These are phyloP conservation scores for Fusarium coffeatum DNA, from an alignment of 2,329 filamentous ascomycete species.

Conservation along the genomic window DNA sequence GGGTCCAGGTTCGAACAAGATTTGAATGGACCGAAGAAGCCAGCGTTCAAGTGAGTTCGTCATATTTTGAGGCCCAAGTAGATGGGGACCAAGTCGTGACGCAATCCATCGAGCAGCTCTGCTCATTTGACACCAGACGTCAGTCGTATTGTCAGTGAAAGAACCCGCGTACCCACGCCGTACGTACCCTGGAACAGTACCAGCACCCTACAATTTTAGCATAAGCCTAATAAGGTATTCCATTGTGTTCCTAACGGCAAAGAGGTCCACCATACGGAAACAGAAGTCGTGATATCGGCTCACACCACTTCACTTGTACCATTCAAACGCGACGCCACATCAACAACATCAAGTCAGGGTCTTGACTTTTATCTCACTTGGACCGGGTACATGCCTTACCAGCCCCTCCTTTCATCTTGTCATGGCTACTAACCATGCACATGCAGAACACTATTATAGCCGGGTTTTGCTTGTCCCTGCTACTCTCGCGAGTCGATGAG, in stretches of 20 bases:
- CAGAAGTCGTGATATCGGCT: conserved; percentile 30
- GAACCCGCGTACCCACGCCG: conserved; percentile 27
- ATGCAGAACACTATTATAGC: conserved; percentile 20
- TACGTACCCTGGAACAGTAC: conserved; percentile 25
- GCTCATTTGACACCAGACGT: conserved; percentile 25
- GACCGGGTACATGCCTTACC: conserved; percentile 24
- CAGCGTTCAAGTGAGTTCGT: conserved; percentile 22
- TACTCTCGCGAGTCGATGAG: conserved; percentile 46
- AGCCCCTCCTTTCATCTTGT: conserved; percentile 11
- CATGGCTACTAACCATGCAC: conserved; percentile 16
- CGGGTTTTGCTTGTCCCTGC: conserved; percentile 39
- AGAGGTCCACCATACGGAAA: conserved; percentile 36
- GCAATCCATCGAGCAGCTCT: conserved; percentile 36
- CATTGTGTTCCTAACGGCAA: conserved; percentile 32
- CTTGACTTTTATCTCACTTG: conserved; percentile 11
- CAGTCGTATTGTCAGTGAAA: conserved; percentile 25
- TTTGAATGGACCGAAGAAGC: conserved; percentile 6
- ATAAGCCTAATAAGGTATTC: conserved; percentile 27
- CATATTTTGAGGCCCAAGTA: neutral
- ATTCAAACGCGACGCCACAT: conserved; percentile 23
- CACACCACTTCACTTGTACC: conserved; percentile 37
- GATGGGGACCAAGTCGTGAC: conserved; percentile 37
- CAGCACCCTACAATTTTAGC: conserved; percentile 6
- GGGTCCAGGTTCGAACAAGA: conserved; percentile 3
- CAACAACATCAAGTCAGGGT: conserved; percentile 20